Conservation (phyloP, 192 early-diverging fungal species). For the Backusella circina region DNA sequence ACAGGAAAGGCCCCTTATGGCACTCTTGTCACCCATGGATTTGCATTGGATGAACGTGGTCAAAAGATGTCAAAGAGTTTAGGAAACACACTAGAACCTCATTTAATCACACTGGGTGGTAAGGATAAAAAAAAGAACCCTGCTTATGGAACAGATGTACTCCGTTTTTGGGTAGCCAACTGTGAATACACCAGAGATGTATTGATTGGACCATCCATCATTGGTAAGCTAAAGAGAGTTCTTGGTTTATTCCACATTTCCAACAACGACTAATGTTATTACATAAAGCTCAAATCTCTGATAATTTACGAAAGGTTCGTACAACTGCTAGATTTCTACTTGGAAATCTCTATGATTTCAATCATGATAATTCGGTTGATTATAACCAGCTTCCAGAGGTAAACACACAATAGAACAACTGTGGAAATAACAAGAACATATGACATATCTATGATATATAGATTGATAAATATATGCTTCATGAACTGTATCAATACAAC, state of each 20-base stretch:
- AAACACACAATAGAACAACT: not conserved
- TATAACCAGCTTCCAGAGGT: slow-evolving; percentile 50
- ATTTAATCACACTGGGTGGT: slow-evolving; percentile 63
- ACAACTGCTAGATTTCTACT: slow-evolving; percentile 75
- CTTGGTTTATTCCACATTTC: not conserved
- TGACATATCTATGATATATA: not conserved
- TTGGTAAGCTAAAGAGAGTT: slow-evolving; percentile 32
- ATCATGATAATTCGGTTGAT: slow-evolving; percentile 31
- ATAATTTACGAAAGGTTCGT: slow-evolving; percentile 72
- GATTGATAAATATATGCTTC: slow-evolving; percentile 60
- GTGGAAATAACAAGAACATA: not conserved
- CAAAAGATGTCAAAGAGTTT: slow-evolving; percentile 84
- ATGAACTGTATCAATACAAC: slow-evolving; percentile 63
- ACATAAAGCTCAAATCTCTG: slow-evolving; percentile 48
- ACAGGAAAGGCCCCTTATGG: slow-evolving; percentile 66
- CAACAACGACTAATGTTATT: not conserved
- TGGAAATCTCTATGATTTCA: slow-evolving; percentile 66
- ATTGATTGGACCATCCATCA: slow-evolving; percentile 61
- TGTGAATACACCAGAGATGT: slow-evolving; percentile 76
- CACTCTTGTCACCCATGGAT: slow-evolving; percentile 77
- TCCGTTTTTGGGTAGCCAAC: slow-evolving; percentile 73
- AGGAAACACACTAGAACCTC: slow-evolving; percentile 73
- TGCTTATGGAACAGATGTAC: slow-evolving; percentile 70
- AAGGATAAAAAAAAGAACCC: slow-evolving; percentile 62
- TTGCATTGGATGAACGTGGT: slow-evolving; percentile 73